Evolutionary conservation across 805 yeast species (phyloP).

Genomic region (Pichia thaimueangensis): DNA sequence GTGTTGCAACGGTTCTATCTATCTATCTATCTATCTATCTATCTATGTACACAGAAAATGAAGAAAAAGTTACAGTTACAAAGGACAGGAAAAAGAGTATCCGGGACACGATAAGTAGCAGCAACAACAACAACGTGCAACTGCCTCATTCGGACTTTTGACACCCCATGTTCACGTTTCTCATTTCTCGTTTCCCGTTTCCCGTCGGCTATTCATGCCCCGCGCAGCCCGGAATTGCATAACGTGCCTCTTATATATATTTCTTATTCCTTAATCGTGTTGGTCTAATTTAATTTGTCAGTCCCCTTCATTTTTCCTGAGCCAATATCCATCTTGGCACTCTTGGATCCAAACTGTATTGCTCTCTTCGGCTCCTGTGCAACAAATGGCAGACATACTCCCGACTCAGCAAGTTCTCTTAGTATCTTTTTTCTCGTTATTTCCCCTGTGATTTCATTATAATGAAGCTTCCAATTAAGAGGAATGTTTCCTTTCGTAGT

Average conservation of each 20-base stretch:
- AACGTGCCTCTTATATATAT: background rate
- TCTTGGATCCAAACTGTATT: constrained; percentile 91
- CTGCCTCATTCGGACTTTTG: no score
- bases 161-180: no score
- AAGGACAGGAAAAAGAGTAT: no score
- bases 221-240: background rate
- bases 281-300: constrained; percentile 31
- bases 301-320: constrained; percentile 75
- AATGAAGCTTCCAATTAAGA: constrained; percentile 38
- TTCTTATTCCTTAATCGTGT: background rate
- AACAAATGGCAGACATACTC: constrained; percentile 40
- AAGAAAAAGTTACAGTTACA: no score
- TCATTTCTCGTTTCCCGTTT: background rate
- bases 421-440: constrained; percentile 47
- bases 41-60: background rate
- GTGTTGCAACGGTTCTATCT: background rate
- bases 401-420: constrained; percentile 50
- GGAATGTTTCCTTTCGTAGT: constrained; percentile 36
- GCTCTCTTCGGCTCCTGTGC: constrained; percentile 82
- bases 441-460: constrained; percentile 30
- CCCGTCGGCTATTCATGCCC: background rate
- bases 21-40: no score
- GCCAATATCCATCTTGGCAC: constrained; percentile 88
- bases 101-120: no score
- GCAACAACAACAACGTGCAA: constrained; percentile 1